Conservation (phyloP, 805 yeast species). For the Candida caryicola region DNA sequence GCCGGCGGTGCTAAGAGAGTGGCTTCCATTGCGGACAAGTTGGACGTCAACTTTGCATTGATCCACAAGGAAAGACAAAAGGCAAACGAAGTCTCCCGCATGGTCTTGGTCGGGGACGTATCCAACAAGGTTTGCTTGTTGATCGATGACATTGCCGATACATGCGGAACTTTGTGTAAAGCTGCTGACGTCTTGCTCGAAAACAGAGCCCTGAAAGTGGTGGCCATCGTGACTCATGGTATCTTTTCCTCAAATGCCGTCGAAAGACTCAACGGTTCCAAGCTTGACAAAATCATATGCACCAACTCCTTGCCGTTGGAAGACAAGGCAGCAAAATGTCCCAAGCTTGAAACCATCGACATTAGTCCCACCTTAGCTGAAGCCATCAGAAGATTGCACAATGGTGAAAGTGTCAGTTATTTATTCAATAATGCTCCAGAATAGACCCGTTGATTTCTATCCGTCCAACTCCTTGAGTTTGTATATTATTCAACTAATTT, state of each 20-base stretch:
- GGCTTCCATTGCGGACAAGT: constrained; percentile 86
- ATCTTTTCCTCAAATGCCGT: constrained; percentile 85
- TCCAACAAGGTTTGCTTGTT: constrained; percentile 75
- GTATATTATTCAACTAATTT: too few species aligned
- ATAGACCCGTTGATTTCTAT: constrained; percentile 5
- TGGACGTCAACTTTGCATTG: constrained; percentile 90
- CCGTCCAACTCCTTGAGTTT: not conserved
- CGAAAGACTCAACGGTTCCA: constrained; percentile 63
- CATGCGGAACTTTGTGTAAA: constrained; percentile 94
- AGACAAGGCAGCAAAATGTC: constrained; percentile 54
- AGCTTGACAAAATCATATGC: constrained; percentile 73
- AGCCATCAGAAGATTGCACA: constrained; percentile 89
- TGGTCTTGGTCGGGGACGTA: constrained; percentile 97
- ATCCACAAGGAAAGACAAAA: constrained; percentile 94
- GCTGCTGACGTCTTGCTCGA: constrained; percentile 85
- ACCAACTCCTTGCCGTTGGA: constrained; percentile 90
- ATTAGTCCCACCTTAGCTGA: constrained; percentile 87
- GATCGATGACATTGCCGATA: constrained; percentile 98
- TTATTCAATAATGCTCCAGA: constrained; percentile 62
- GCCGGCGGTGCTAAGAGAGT: constrained; percentile 99
- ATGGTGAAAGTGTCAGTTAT: constrained; percentile 93
- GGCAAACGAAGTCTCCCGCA: constrained; percentile 90
- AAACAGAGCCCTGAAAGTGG: constrained; percentile 79
- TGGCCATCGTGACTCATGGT: constrained; percentile 96
- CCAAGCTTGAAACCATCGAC: constrained; percentile 77